phyloP scores from a whole-genome alignment of 2,329 filamentous ascomycete genomes.

The Basipetospora sp. region DNA sequence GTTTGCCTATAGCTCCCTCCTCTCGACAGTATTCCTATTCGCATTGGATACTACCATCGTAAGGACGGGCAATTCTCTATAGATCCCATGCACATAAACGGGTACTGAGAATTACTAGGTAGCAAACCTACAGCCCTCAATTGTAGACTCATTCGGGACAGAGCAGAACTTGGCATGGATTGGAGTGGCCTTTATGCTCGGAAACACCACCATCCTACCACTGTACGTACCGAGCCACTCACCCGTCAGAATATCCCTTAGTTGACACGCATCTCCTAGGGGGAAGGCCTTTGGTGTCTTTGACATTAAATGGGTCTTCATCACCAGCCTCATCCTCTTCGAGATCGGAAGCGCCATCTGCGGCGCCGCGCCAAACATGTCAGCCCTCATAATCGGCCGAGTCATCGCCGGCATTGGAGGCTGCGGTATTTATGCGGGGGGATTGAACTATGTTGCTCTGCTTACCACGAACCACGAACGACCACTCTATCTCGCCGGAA shows the following conservation, averaged over 20 bases:
- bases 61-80: no score
- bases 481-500: conserved; percentile 13
- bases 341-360: conserved; percentile 19
- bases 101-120: no score
- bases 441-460: conserved; percentile 13
- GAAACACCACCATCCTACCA: conserved; percentile 1
- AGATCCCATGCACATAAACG: no score
- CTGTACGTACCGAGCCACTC: background rate
- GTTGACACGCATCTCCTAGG: no score
- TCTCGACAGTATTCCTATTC: no score
- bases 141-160: no score
- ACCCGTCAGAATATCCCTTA: no score
- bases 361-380: conserved; percentile 24
- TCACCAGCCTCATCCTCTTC: conserved; percentile 14
- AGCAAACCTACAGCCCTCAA: no score
- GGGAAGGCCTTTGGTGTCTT: no score
- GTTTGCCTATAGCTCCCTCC: no score
- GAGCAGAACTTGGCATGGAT: conserved; percentile 2
- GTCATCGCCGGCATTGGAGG: conserved; percentile 27
- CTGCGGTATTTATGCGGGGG: conserved; percentile 22
- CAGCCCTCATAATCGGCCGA: conserved; percentile 30
- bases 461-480: conserved; percentile 14
- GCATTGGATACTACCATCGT: no score
- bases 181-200: conserved; percentile 1
- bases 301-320: conserved; percentile 27